Base-by-base conservation (phyloP, 345 rosid species). In the Capsella bursapastoris region DNA sequence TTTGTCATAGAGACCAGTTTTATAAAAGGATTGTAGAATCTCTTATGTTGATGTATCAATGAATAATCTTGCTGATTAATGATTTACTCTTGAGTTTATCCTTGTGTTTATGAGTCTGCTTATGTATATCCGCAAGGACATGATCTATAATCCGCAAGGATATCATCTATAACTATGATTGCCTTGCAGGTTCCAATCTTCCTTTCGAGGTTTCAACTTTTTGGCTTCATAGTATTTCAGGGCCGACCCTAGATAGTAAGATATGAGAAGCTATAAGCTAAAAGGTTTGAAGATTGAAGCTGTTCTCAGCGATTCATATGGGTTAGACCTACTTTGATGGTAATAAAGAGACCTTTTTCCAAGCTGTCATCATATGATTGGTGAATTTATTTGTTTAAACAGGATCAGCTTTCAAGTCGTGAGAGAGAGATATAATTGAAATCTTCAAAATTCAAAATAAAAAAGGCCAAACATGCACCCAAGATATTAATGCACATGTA, bases 401-500 rank as follows among this genome's bases (percentile, higher is more conserved):
- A 49, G 32, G 29, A 6, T 28, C 4, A 8, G 5, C 18, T 37
- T 12, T 7, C 16, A 49, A 43, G 41, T 38, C 41, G 12, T 38
- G 41, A 8, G n/a, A 63, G n/a, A 63, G 9, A 63, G 6, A 34
- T 34, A 44, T 31, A 40, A 58, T 40, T 58, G 53, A 60, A 66
- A 74, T 57, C 52, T 45, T 74, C 43, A 62, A 64, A 73, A 34
- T 45, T 74, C 43, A 62, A 64, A 73, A 34, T 11, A 48, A 49
- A 49, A 56, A 15, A 76, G 47, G 80, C 53, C 52, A 63, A 56
- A 76, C 52, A 76, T 63, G 71, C 57, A 56, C 34, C 34, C 14
- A 63, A 45, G 29, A 55, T 62, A 70, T 45, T 59, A 63, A 67
- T 16, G 41, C 69, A 75, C 74, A 75, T 75, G 79, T 44, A 75